Percentiles rank a stretch among this genome's conserved stretches.
Evolutionary conservation across 768 basidiomycete genomes (phyloP).

Genomic region (Auriscalpium vulgare): DNA sequence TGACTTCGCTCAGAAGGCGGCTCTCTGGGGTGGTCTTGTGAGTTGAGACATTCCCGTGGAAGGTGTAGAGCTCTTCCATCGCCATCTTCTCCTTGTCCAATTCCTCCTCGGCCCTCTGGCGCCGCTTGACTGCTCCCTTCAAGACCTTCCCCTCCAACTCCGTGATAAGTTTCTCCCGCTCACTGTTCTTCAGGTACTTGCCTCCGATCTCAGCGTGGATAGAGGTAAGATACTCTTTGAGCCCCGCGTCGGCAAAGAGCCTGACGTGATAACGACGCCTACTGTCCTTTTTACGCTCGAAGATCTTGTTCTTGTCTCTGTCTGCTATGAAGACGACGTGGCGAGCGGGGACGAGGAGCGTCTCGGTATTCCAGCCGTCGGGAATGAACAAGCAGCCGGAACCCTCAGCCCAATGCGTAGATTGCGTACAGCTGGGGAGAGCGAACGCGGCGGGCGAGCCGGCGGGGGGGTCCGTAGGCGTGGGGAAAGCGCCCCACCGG

Average conservation of each 20-base stretch:
- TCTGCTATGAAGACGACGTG: background rate
- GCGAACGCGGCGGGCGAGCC: no score
- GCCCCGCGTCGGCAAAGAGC: slow-evolving; percentile 3
- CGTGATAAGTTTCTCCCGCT: background rate
- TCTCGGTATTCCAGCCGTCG: slow-evolving; percentile 17
- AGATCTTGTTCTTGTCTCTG: background rate
- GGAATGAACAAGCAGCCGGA: slow-evolving; percentile 16
- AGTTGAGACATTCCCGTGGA: background rate
- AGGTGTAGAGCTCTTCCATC: background rate
- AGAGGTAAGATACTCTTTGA: slow-evolving; percentile 22
- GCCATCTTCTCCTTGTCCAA: background rate
- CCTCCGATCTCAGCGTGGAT: background rate
- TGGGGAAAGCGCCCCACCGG: no score
- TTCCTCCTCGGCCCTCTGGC: background rate
- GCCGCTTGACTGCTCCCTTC: background rate
- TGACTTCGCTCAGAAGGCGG: background rate
- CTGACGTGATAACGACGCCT: background rate
- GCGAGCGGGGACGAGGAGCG: background rate
- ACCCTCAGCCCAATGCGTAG: no score
- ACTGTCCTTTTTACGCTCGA: background rate
- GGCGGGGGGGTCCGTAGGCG: no score
- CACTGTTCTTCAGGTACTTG: background rate
- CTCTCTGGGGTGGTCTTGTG: background rate
- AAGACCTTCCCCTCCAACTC: background rate
- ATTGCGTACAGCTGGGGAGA: no score